These are phyloP conservation scores for Backusella luteola DNA, from an alignment of 192 early-diverging fungal species.

Conservation along the genomic window DNA sequence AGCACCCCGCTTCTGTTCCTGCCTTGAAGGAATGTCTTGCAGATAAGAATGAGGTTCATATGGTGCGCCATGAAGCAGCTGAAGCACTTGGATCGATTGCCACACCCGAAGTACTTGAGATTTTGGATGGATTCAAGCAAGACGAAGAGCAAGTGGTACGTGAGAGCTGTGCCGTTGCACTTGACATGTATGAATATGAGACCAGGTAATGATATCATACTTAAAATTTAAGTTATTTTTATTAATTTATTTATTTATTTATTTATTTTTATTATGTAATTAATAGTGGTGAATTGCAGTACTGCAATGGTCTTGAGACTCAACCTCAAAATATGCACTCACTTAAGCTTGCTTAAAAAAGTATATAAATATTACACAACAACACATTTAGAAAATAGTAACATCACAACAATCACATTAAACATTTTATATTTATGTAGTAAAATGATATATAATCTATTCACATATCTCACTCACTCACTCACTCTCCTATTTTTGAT, in stretches of 20 bases:
- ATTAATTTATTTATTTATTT: slow-evolving; percentile 10
- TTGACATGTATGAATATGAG: slow-evolving; percentile 97
- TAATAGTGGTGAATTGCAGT: slow-evolving; percentile 78
- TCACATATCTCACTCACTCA: background rate
- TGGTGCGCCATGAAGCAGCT: slow-evolving; percentile 97
- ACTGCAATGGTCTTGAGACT: slow-evolving; percentile 61
- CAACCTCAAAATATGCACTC: slow-evolving; percentile 34
- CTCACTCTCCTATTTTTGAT: background rate
- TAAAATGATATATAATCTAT: background rate
- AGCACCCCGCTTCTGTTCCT: slow-evolving; percentile 87
- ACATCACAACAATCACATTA: background rate
- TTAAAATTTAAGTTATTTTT: background rate
- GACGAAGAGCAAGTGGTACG: slow-evolving; percentile 85
- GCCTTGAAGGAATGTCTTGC: slow-evolving; percentile 75
- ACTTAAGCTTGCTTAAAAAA: slow-evolving; percentile 24
- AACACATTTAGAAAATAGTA: background rate
- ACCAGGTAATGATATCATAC: slow-evolving; percentile 35
- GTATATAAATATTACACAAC: background rate
- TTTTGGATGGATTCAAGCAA: slow-evolving; percentile 67
- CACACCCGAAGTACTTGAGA: slow-evolving; percentile 76
- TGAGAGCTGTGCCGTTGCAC: slow-evolving; percentile 88
- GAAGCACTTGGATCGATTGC: slow-evolving; percentile 97
- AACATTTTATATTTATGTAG: background rate
- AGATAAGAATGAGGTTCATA: slow-evolving; percentile 74
- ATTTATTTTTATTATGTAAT: background rate